These are phyloP conservation scores for Hanseniaspora hatyaiensis DNA, from an alignment of 805 yeast genomes.

Conservation along the genomic window DNA sequence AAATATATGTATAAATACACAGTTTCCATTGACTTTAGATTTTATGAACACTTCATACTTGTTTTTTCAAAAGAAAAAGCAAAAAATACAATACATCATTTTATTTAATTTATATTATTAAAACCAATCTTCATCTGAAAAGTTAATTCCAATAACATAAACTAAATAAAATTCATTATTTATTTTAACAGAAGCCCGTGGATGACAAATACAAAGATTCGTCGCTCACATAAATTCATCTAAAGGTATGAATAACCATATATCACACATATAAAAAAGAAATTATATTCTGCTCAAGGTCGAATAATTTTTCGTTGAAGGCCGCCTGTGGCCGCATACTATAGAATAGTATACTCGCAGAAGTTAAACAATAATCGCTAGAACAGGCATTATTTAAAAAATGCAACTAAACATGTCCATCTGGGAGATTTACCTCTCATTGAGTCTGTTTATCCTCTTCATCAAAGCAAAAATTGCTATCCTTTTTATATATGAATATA, in stretches of 20 bases:
- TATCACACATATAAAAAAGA: conserved; percentile 16
- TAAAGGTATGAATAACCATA: conserved; percentile 15
- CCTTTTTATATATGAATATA: conserved; percentile 15
- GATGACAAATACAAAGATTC: background rate
- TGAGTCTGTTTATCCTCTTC: conserved; percentile 9
- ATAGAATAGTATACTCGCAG: conserved; percentile 13
- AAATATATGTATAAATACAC: conserved; percentile 15
- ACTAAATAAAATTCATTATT: no score
- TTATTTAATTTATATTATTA: conserved; percentile 14
- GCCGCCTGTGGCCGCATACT: conserved; percentile 15
- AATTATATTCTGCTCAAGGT: conserved; percentile 16
- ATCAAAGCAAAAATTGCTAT: conserved; percentile 9
- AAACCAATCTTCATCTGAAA: background rate
- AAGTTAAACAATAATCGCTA: conserved; percentile 5
- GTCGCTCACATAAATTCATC: background rate
- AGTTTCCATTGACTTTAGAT: conserved; percentile 7
- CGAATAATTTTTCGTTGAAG: background rate
- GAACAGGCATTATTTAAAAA: conserved; percentile 1
- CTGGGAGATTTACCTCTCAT: conserved; percentile 16
- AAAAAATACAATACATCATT: conserved; percentile 2
- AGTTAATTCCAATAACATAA: conserved; percentile 9
- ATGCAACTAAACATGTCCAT: conserved; percentile 3
- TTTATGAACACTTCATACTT: conserved; percentile 3
- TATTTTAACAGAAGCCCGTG: no score
- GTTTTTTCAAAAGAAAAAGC: background rate